Evolutionary conservation across 257 asterid genomes (phyloP), one percentile per base, ranked within the genome.

Genomic region (Vinca minor): DNA sequence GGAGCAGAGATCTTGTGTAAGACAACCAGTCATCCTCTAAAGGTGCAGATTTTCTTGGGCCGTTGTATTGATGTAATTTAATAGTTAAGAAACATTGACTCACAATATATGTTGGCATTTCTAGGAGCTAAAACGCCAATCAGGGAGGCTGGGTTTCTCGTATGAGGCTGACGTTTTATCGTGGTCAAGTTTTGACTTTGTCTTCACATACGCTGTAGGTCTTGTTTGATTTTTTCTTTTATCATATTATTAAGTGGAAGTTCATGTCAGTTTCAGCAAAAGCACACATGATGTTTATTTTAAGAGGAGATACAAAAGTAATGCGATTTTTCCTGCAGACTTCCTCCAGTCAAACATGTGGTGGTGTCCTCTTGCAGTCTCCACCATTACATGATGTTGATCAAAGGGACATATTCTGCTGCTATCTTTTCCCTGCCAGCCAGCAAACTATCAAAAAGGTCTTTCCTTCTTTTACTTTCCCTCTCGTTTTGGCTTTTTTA

Each of bases 151-250:
- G 76, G 63, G 80, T 69, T 89, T 82, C 84, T 52, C 78, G 46
- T 81, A 84, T 49, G 97, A 93, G 18, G 57, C 94, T 34, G 95
- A 89, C 25, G 95, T 87, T 77, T 77, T 84, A 65, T 73, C 85
- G 26, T 93, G 99, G 99, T 89, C 99, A 70, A 80, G 73, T 78
- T 74, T 48, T 62, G 95, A 87, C 71, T 71, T 93, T 64, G 48
- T 63, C 63, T 87, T 93, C 74, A 66, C 83, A 28, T 89, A 80
- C 76, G 59, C 74, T 23, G 99, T 93, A 79, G 83, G 79, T 55
- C 71, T 38, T 63, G 53, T 61, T 61, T 59, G 25, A 45, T 55
- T 52, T 2, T 39, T 23, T 3, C 29, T 25, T 35, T 25, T 68
- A 20, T 53, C 49, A 23, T 71, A n/a, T 32, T 5, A 4, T 5